A percentile compares a stretch with the other conserved stretches of the same genome.
Conservation (phyloP, 495 filamentous ascomycete genomes). For the Talaromyces wortmannii region DNA sequence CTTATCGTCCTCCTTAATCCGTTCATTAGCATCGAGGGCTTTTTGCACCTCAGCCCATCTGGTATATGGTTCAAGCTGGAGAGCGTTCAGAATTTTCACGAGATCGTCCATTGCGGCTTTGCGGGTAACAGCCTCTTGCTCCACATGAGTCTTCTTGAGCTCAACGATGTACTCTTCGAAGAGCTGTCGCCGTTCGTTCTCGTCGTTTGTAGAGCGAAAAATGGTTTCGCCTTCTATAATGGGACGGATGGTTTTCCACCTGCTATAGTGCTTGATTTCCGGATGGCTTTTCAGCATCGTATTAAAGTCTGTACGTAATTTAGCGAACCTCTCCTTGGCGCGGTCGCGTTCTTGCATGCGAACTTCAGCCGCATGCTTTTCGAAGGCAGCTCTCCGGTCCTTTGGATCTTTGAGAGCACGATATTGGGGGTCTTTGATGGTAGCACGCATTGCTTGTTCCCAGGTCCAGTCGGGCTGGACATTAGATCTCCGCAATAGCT, state of each 20-base stretch:
- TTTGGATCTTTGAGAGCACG: constrained; percentile 89
- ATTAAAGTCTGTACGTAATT: constrained; percentile 88
- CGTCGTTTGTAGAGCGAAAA: constrained; percentile 84
- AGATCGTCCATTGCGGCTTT: constrained; percentile 86
- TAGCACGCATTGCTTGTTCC: constrained; percentile 81
- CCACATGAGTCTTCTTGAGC: constrained; percentile 69
- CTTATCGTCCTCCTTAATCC: constrained; percentile 79
- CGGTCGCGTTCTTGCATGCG: constrained; percentile 90
- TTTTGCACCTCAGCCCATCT: constrained; percentile 88
- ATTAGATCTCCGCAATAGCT: constrained; percentile 76
- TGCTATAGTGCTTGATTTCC: constrained; percentile 95
- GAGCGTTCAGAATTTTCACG: constrained; percentile 68
- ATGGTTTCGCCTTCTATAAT: constrained; percentile 95
- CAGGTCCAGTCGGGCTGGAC: constrained; percentile 89
- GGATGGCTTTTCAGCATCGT: constrained; percentile 95
- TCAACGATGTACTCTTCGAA: constrained; percentile 92
- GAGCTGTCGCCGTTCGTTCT: constrained; percentile 81
- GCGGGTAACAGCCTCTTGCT: constrained; percentile 62
- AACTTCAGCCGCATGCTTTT: constrained; percentile 91
- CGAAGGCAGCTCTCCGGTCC: constrained; percentile 86
- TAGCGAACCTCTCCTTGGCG: constrained; percentile 89
- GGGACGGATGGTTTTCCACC: constrained; percentile 92
- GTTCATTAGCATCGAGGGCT: constrained; percentile 70
- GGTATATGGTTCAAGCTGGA: constrained; percentile 88
- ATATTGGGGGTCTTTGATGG: constrained; percentile 92